Evolutionary conservation across 176 grass and related monocot species (phyloP), one percentile per base, ranked within the genome.

Genomic region (Zizania latifolia): DNA sequence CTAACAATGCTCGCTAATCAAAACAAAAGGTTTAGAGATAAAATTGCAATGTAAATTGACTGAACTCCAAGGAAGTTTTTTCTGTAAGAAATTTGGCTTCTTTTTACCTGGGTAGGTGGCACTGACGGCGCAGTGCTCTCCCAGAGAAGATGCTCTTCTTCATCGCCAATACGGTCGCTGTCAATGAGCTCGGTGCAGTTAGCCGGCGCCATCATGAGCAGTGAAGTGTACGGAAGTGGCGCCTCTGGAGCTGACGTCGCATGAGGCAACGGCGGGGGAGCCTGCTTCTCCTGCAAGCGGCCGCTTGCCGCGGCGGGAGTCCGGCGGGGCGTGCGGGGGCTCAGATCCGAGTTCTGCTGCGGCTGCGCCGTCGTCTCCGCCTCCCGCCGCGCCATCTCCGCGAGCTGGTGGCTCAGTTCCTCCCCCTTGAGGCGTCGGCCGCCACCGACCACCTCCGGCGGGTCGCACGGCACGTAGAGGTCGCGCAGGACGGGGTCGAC

Each of bases 401-500:
- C 74, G 36, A 93, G 91, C 78, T 93, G 91, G 65, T 85, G 53
- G 60, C 62, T 36, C 58, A 93, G 78, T 24, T 81, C 84, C 26
- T 87, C 44, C 40, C 74, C 77, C 39, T 80, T 82, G 70, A 79
- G 79, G 43, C 51, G 76, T 17, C 77, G 76, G 0, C 45, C 22
- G 69, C 43, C 69, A 34, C 7, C 63, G 1, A 56, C 41, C 45
- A 82, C 66, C 61, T 78, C 74, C 22, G 81, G 86, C 17, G 82
- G 84, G 83, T 79, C 75, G 75, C 87, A 87, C 29, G 91, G 91
- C 51, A 93, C 91, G 74, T 83, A 93, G 64, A 90, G 73, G 69
- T 93, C 87, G 3, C 68, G 87, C 61, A 82, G 44, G 48, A 64
- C 80, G 14, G 81, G 62, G 61, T 93, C 78, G 0, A 33, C 91